Conservation (phyloP, 768 basidiomycete species). For the Bullera alba region DNA sequence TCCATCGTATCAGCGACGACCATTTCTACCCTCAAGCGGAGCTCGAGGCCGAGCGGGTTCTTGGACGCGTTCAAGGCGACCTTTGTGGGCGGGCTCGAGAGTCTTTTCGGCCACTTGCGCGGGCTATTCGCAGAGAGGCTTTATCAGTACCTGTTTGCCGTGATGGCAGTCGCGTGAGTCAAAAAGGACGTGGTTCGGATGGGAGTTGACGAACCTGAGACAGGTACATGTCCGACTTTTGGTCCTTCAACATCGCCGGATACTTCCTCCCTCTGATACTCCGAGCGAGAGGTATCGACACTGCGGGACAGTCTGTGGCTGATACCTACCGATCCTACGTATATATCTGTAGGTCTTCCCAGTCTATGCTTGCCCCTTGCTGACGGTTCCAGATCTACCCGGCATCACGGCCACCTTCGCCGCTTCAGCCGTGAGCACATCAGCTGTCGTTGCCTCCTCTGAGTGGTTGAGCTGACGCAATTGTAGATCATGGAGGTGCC, state of each 20-base stretch:
- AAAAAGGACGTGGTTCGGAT: background rate
- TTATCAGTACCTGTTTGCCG: conserved; percentile 31
- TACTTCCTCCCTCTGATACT: conserved; percentile 46
- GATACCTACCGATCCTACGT: conserved; percentile 43
- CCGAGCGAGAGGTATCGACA: conserved; percentile 32
- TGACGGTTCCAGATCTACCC: conserved; percentile 18
- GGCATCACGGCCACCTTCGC: conserved; percentile 24
- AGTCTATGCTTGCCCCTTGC: background rate
- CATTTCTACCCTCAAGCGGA: background rate
- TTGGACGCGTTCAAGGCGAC: background rate
- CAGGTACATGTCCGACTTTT: conserved; percentile 29
- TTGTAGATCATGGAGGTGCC: conserved; percentile 25
- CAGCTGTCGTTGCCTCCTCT: background rate
- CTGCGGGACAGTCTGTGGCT: conserved; percentile 9
- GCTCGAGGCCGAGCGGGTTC: background rate
- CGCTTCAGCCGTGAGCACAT: conserved; percentile 11
- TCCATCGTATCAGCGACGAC: background rate
- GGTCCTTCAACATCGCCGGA: conserved; percentile 43
- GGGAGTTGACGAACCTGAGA: background rate
- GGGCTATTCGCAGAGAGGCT: conserved; percentile 33
- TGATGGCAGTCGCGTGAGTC: conserved; percentile 29
- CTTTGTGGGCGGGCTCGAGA: conserved; percentile 5
- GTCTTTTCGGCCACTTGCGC: conserved; percentile 38
- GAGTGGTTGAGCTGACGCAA: background rate
- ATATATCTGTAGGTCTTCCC: conserved; percentile 21